Evolutionary conservation across 805 yeast genomes (phyloP), one percentile per base, ranked within the genome.

Genomic region (Monosporozyma unispora): DNA sequence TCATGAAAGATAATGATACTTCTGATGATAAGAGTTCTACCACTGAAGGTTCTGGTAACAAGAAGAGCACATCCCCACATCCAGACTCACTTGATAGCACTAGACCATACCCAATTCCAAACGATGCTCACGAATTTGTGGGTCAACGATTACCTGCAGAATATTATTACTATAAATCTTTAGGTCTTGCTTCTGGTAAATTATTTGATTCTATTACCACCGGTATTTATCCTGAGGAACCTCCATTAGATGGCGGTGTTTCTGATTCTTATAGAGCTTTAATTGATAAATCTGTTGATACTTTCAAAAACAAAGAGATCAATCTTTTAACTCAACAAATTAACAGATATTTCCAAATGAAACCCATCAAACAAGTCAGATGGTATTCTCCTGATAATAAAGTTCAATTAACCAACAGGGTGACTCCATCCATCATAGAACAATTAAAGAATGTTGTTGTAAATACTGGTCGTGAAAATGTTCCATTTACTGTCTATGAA

Each of bases 91-190:
- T n/a, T 10, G 29, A 21, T 4, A 19, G 19, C 10, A 39, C 44
- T 9, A 41, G 31, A 23, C 14, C 37, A 10, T 7, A 37, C 6
- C 22, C 21, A 14, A 53, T 84, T 44, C 97, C 98, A 3, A 78
- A 79, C 52, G 95, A 89, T 64, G 71, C 87, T 11, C 93, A 87
- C 62, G 89, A 82, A 44, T 77, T 89, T 44, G 75, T 93, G 45
- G 88, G 95, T 9, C 87, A 85, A 64, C 78, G 90, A 61, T 71
- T 93, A 47, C 95, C 97, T 1, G 85, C 87, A 48, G 98, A 90
- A 67, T 74, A 84, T 40, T 83, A 79, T 59, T 89, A 83, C 62
- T 93, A 88, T 65, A 80, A 80, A 61, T 83, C 95, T 1, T 66
- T 84, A 50, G 98, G 97, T 1, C 62, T 90, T 22, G 69, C 84